Evolutionary conservation across 805 yeast species (phyloP), one percentile per base, ranked within the genome.

Genomic region (Saturnispora sekii): DNA sequence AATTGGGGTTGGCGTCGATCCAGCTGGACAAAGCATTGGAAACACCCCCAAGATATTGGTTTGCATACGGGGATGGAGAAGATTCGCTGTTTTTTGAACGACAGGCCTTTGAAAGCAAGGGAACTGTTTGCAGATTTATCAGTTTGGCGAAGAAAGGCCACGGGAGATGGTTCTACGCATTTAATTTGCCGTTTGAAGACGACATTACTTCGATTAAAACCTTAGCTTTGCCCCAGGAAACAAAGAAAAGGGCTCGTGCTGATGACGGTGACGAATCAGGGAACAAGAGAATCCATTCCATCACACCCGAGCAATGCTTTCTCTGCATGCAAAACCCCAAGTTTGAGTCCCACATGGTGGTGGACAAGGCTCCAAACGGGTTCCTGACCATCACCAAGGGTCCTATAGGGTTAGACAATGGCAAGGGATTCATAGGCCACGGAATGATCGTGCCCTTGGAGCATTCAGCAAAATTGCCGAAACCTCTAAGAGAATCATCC

Each of bases 301-400:
- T 84, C 2, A 57, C 71, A 0, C 87, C 90, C 0, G 68, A 66
- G 11, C 63, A 67, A 37, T 88, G 97, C 57, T 88, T 84, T 62
- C 85, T 88, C 56, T 88, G 96, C 58, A 70, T 88, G 15, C 76
- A 90, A 1, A 86, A 85, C 55, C 84, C 95, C 0, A 73, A 79
- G 11, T 70, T 84, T 6, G 89, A 82, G 51, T 69, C 84, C 2
- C 94, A 87, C 59, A 77, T 89, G 82, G 76, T 88, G 10, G 70
- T 87, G 1, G 75, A 93, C 0, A 81, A 89, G 43, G 90, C 85
- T 0, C 71, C 72, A 10, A 66, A 68, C 38, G 64, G 77, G 0
- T 88, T 87, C 58, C 41, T 88, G 46, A 81, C 96, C 0, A 69
- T 80, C 12, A 94, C 95, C 0, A 87, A 84, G 56, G 97, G 97